Evolutionary conservation across 352 stramenopile genomes (phyloP).

Genomic region (Globisporangium rhizosaccharum): DNA sequence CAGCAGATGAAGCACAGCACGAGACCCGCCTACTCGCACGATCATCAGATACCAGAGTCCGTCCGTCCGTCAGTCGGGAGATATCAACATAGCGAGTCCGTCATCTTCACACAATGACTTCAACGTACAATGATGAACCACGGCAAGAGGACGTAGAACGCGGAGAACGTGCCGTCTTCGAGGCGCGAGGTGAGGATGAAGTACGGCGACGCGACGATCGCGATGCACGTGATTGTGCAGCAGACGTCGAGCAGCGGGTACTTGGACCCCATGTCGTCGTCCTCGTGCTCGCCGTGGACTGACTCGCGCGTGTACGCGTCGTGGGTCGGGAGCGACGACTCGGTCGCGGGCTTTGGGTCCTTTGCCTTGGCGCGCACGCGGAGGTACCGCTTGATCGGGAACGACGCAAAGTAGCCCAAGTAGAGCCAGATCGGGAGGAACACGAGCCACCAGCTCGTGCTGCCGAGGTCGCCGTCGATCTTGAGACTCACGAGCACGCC

Average conservation of each 20-base stretch:
- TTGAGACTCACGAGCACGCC: conserved; percentile 63
- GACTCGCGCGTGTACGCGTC: conserved; percentile 78
- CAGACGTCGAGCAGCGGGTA: conserved; percentile 48
- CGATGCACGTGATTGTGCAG: conserved; percentile 49
- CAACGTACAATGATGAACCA: conserved; percentile 77
- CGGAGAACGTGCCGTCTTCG: conserved; percentile 65
- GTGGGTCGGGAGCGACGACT: conserved; percentile 37
- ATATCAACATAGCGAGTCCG: neutral
- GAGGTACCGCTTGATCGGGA: conserved; percentile 51
- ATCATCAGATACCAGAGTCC: neutral
- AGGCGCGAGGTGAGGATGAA: conserved; percentile 76
- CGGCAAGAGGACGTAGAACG: conserved; percentile 74
- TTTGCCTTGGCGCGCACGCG: conserved; percentile 33
- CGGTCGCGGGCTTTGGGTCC: conserved; percentile 15
- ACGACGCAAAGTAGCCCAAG: conserved; percentile 49
- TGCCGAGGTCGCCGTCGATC: conserved; percentile 46
- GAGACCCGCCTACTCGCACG: conserved; percentile 39
- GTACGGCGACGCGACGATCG: conserved; percentile 62
- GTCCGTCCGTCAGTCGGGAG: neutral
- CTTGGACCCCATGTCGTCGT: conserved; percentile 50
- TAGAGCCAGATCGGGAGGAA: conserved; percentile 81
- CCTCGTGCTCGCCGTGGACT: conserved; percentile 33
- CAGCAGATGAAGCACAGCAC: conserved; percentile 79
- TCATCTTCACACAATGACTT: neutral
- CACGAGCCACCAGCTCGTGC: conserved; percentile 72